Conservation (phyloP, 441 rosid genomes). For the Erodium moschatum region DNA sequence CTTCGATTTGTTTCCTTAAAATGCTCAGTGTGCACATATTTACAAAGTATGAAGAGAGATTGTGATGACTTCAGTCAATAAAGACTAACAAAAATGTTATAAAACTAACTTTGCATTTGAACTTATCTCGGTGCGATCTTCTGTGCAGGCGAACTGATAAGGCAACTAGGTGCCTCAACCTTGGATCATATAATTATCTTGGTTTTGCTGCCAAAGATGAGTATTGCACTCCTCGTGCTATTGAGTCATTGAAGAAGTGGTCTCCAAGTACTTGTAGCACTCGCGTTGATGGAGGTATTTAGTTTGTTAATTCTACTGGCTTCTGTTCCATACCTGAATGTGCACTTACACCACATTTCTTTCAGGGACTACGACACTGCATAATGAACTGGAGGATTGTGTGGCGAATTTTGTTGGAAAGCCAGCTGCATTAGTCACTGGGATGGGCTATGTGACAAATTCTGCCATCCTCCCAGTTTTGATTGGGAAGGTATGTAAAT, state of each 20-base stretch:
- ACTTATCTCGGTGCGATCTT: not conserved
- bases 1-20: not conserved
- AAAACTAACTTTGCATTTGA: not conserved
- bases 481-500: conserved; percentile 44
- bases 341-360: conserved; percentile 8
- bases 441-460: conserved; percentile 85
- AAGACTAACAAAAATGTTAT: not conserved
- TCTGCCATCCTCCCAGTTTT: conserved; percentile 69
- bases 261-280: conserved; percentile 72
- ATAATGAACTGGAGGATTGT: conserved; percentile 59
- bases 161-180: conserved; percentile 55
- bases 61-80: not conserved
- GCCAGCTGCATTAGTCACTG: conserved; percentile 70
- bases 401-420: conserved; percentile 70
- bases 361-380: conserved; percentile 56
- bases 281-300: conserved; percentile 66
- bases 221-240: conserved; percentile 82
- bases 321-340: not conserved
- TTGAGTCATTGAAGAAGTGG: conserved; percentile 55
- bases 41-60: too few relatives aligned
- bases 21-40: too few relatives aligned
- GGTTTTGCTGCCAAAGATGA: conserved; percentile 85
- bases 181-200: conserved; percentile 86
- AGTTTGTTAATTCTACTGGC: not conserved
- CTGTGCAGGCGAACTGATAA: conserved; percentile 56